Evolutionary conservation across 495 filamentous ascomycete genomes (phyloP).

Genomic region (Penicillium crystallinum): DNA sequence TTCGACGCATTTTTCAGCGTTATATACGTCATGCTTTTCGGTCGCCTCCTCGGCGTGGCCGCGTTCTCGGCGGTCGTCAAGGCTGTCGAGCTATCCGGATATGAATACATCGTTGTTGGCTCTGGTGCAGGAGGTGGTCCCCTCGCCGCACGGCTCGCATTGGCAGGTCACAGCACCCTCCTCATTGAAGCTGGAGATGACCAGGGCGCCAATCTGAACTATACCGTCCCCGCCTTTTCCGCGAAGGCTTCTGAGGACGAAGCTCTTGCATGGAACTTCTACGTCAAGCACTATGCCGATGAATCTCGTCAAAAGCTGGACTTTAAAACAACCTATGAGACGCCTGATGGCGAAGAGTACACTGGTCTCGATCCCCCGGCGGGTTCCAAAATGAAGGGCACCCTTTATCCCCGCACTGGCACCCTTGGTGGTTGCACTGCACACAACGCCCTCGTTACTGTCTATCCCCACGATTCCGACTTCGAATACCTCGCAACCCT

Average conservation of each 20-base stretch:
- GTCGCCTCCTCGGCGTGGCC: slow-evolving; percentile 10
- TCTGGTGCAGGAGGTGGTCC: slow-evolving; percentile 62
- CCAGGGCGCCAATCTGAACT: slow-evolving; percentile 39
- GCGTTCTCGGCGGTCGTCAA: slow-evolving; percentile 20
- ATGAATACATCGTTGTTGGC: slow-evolving; percentile 65
- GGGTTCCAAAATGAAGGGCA: slow-evolving; percentile 37
- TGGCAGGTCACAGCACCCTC: slow-evolving; percentile 54
- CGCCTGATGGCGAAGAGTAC: slow-evolving; percentile 34
- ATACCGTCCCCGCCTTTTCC: slow-evolving; percentile 36
- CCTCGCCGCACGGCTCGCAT: slow-evolving; percentile 55
- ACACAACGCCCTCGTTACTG: slow-evolving; percentile 44
- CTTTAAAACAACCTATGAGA: slow-evolving; percentile 40
- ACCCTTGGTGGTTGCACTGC: slow-evolving; percentile 44
- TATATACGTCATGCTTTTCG: not conserved
- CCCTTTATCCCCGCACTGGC: slow-evolving; percentile 43
- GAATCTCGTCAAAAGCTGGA: slow-evolving; percentile 36
- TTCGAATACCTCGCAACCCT: slow-evolving; percentile 43
- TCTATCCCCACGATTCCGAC: slow-evolving; percentile 40
- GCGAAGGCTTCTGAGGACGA: slow-evolving; percentile 36
- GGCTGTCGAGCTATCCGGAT: slow-evolving; percentile 32
- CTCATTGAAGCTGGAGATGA: slow-evolving; percentile 63
- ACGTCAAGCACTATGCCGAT: slow-evolving; percentile 42
- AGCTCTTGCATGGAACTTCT: slow-evolving; percentile 43
- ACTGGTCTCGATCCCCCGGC: slow-evolving; percentile 35
- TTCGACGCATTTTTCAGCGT: not conserved